Evolutionary conservation across 140 eudicot genomes (phyloP).

Genomic region (Cichorium intybus): DNA sequence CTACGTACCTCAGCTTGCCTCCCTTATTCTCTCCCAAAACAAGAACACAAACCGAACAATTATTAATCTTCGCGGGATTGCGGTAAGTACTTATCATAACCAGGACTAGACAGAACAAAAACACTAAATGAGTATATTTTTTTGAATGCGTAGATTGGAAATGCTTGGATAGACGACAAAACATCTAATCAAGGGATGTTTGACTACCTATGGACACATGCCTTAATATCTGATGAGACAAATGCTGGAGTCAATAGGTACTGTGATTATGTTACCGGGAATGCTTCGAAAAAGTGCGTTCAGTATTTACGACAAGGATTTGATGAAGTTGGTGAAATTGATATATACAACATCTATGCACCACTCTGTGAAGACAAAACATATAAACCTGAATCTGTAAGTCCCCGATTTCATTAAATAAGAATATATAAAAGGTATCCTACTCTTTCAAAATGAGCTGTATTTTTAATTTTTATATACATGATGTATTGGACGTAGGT

Average conservation of each 20-base stretch:
- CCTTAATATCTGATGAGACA: constrained; percentile 63
- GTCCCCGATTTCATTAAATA: constrained; percentile 4
- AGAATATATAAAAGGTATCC: neutral
- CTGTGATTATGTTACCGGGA: constrained; percentile 32
- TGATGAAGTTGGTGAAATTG: constrained; percentile 23
- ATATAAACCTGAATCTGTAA: constrained; percentile 33
- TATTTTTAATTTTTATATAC: neutral
- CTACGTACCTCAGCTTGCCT: constrained; percentile 66
- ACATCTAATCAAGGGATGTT: constrained; percentile 26
- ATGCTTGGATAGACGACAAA: constrained; percentile 53
- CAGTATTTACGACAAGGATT: constrained; percentile 1
- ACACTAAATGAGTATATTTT: neutral
- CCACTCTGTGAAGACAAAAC: constrained; percentile 25
- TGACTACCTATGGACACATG: constrained; percentile 63
- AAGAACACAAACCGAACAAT: constrained; percentile 32
- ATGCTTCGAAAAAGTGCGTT: constrained; percentile 21
- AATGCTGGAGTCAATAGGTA: constrained; percentile 24
- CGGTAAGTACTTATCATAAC: constrained; percentile 40
- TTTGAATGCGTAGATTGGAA: constrained; percentile 49
- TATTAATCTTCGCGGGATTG: constrained; percentile 52
- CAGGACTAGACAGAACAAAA: neutral
- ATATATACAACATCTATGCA: constrained; percentile 46
- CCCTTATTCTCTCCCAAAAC: constrained; percentile 44
- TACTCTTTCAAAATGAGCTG: too few species aligned
- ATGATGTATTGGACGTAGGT: constrained; percentile 26